Evolutionary conservation across 2,329 filamentous ascomycete species (phyloP).

Genomic region (Penicillium sp.): DNA sequence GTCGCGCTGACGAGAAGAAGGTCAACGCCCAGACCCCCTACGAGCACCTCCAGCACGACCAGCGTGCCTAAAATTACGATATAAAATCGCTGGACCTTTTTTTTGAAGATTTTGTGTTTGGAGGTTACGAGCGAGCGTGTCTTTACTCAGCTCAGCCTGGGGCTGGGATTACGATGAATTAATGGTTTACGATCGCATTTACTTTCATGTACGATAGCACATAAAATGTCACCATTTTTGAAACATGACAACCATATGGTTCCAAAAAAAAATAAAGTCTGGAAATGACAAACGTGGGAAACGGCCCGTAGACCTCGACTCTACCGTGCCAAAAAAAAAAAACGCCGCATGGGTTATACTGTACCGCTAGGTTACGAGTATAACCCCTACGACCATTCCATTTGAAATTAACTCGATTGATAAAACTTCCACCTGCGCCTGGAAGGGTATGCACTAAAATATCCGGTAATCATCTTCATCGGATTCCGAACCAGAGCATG

Average conservation of each 20-base stretch:
- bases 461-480: constrained; percentile 15
- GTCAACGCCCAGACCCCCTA: constrained; percentile 26
- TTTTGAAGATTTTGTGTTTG: background rate
- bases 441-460: background rate
- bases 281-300: too few species aligned
- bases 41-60: constrained; percentile 28
- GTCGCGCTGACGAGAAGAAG: constrained; percentile 27
- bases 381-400: too few species aligned
- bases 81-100: background rate
- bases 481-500: constrained; percentile 9
- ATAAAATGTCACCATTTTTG: background rate
- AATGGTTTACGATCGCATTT: constrained; percentile 4
- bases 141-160: constrained; percentile 5
- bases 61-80: constrained; percentile 28
- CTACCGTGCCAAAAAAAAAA: too few species aligned
- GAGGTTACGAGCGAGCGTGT: constrained; percentile 8
- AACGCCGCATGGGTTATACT: too few species aligned
- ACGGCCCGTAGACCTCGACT: too few species aligned
- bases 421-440: too few species aligned
- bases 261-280: too few species aligned
- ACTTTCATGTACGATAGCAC: constrained; percentile 16
- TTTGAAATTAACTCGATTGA: too few species aligned
- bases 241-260: background rate
- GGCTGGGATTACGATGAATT: constrained; percentile 6
- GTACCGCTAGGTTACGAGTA: too few species aligned